phyloP scores from a whole-genome alignment of 2,329 filamentous ascomycete species.

The Pyricularia sp. region DNA sequence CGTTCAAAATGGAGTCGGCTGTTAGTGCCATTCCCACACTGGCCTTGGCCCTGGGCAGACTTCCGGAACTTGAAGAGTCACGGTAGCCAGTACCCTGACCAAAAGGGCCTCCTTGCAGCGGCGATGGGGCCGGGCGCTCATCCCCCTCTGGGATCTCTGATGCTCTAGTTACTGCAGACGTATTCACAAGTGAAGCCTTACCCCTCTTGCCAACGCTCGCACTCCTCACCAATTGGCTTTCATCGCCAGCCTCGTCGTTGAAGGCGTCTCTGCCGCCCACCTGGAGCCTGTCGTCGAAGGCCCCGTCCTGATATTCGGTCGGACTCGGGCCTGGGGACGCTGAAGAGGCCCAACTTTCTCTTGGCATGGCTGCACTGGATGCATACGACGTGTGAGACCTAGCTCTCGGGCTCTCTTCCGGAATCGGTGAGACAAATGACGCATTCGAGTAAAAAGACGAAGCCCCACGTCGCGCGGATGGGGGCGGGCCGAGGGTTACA shows the following conservation, averaged over 20 bases:
- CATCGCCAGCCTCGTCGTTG: constrained; percentile 41
- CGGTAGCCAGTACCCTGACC: constrained; percentile 34
- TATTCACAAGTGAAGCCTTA: constrained; percentile 46
- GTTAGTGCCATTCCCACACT: constrained; percentile 22
- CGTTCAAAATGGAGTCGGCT: constrained; percentile 38
- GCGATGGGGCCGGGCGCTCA: constrained; percentile 25
- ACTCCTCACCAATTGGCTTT: constrained; percentile 48
- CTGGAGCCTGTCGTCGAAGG: constrained; percentile 38
- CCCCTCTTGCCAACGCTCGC: constrained; percentile 53
- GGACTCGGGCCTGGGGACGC: constrained; percentile 5
- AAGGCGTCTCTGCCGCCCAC: constrained; percentile 32
- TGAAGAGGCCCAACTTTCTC: constrained; percentile 48
- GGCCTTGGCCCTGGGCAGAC: constrained; percentile 20
- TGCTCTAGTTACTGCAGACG: constrained; percentile 11
- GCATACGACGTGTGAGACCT: constrained; percentile 56
- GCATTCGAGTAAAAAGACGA: constrained; percentile 57
- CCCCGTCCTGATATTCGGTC: constrained; percentile 26
- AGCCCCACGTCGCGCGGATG: constrained; percentile 48
- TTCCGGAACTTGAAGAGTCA: constrained; percentile 35
- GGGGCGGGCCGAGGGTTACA: constrained; percentile 48
- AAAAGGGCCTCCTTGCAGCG: constrained; percentile 29
- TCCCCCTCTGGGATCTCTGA: constrained; percentile 5
- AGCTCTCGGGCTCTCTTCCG: constrained; percentile 55
- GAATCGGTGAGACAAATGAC: constrained; percentile 66
- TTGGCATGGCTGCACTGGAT: constrained; percentile 63